phyloP scores from a whole-genome alignment of 2,329 filamentous ascomycete genomes.

The Rhexocercosporidium sp. region DNA sequence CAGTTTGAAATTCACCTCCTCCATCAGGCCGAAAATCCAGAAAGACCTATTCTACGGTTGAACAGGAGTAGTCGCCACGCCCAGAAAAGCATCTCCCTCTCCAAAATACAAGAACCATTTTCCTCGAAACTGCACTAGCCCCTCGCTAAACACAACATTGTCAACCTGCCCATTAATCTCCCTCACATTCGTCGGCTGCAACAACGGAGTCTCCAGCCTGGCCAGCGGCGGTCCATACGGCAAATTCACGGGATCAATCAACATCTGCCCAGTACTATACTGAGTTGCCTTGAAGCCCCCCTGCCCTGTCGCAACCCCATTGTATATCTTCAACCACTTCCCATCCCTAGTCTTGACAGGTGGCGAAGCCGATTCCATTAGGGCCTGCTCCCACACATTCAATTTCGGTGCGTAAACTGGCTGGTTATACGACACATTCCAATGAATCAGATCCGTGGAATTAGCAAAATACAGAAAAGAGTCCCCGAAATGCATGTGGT shows the following conservation, averaged over 20 bases:
- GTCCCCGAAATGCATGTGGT: constrained; percentile 46
- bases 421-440: constrained; percentile 33
- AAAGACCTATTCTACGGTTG: neutral
- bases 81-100: constrained; percentile 35
- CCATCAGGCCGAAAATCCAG: no score
- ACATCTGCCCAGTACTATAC: constrained; percentile 44
- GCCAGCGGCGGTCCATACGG: constrained; percentile 38
- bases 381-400: constrained; percentile 41
- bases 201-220: constrained; percentile 40
- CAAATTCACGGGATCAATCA: constrained; percentile 40
- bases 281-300: constrained; percentile 38
- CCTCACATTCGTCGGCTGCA: constrained; percentile 36
- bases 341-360: constrained; percentile 44
- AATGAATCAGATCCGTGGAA: constrained; percentile 43
- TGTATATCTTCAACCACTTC: constrained; percentile 43
- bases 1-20: no score
- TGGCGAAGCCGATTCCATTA: constrained; percentile 43
- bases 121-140: constrained; percentile 43
- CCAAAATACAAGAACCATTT: constrained; percentile 44
- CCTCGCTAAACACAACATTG: constrained; percentile 43
- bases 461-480: constrained; percentile 41
- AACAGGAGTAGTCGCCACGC: constrained; percentile 22
- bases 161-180: constrained; percentile 43
- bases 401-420: constrained; percentile 37
- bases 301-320: constrained; percentile 38